Evolutionary conservation across 2,329 filamentous ascomycete species (phyloP), one percentile per base, ranked within the genome.

Genomic region (Beauveria sp.): DNA sequence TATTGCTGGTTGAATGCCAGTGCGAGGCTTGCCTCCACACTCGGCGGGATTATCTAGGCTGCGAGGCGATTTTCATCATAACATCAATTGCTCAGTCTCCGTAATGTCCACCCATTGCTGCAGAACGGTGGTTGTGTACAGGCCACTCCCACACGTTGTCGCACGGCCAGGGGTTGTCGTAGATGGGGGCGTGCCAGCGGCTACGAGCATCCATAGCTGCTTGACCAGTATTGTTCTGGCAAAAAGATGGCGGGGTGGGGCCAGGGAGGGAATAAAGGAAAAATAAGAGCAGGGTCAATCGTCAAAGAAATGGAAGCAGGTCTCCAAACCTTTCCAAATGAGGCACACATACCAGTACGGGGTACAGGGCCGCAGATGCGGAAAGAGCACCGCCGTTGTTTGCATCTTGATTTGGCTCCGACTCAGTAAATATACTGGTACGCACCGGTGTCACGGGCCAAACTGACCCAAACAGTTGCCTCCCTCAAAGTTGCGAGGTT

Each of bases 161-260:
- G 8, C 12, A 14, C 8, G 34, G 28, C 46, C 44, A 50, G 30
- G 46, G 55, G 55, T 10, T 48, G 55, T 56, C 28, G 24, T 47
- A 41, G 30, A 34, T 37, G 22, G 56, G 56, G 56, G 56, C 47
- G 56, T 59, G 56, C 12, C 47, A 59, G 47, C 56, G 56, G 47
- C 47, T 59, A 44, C 56, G 16, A 37, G 34, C 34, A 37, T 37
- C 34, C 30, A 34, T 14, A 37, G 34, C 34, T 37, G 34, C 34
- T 37, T 14, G 14, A 37, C 34, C 34, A 37, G 34, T 37, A 37
- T 43, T 37, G 12, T 37, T 37, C 34, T 54, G 52, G 14, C 12
- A 20, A 30, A 26, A 56, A 47, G 18, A 28, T 56, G 54, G 43
- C 14, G 37, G 56, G 28, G 56, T 59, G 56, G 47, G 44, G 24